phyloP scores from a whole-genome alignment of 257 asterid species.

The Agastache rugosa region DNA sequence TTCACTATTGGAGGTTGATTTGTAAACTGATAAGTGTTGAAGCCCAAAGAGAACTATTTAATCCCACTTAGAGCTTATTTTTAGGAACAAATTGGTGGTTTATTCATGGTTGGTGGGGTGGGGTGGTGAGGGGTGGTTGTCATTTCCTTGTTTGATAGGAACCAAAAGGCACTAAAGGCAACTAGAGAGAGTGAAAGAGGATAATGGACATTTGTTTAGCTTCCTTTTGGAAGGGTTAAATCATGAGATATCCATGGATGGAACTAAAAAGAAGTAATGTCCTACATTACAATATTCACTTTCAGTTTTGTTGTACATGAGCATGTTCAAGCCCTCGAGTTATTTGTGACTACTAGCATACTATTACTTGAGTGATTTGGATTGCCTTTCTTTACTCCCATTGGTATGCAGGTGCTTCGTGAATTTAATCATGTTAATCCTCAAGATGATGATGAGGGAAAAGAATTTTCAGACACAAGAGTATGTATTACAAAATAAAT shows the following conservation, averaged over 20 bases:
- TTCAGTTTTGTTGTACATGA: too few species aligned
- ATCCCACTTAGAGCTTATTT: background rate
- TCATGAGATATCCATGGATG: too few species aligned
- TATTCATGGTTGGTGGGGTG: too few species aligned
- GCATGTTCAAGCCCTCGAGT: slow-evolving; percentile 3
- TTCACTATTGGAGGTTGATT: slow-evolving; percentile 2
- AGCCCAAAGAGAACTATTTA: background rate
- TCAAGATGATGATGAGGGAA: slow-evolving; percentile 94
- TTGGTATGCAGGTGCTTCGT: slow-evolving; percentile 72
- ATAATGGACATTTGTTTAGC: too few species aligned
- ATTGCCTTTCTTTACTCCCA: slow-evolving; percentile 20
- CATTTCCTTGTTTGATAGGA: too few species aligned
- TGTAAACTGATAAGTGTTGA: background rate
- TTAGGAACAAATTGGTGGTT: too few species aligned
- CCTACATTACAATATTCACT: too few species aligned
- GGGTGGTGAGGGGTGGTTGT: too few species aligned
- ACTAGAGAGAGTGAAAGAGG: too few species aligned
- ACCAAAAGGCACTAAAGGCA: too few species aligned
- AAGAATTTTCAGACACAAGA: slow-evolving; percentile 84
- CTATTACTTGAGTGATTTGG: slow-evolving; percentile 1
- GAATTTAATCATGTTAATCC: slow-evolving; percentile 99
- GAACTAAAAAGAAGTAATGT: too few species aligned
- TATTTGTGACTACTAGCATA: background rate
- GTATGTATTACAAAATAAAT: slow-evolving; percentile 53
- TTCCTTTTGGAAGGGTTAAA: too few species aligned